Base-by-base conservation (phyloP, 495 filamentous ascomycete genomes). In the Clavariopsis aquatica region DNA sequence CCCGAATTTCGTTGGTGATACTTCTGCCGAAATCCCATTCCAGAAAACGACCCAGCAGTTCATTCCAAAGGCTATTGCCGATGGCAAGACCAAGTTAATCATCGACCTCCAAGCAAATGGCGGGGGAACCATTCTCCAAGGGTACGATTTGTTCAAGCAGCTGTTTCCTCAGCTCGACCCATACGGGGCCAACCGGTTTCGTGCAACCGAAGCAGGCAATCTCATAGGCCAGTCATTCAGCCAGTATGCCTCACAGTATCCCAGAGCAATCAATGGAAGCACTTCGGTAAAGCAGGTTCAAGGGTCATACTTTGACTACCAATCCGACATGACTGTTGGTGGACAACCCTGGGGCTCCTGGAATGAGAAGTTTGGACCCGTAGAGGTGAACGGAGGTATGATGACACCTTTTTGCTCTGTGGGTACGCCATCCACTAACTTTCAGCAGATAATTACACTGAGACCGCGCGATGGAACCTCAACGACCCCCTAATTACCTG, bases 171-270 rank as follows among this genome's bases (percentile, higher is more conserved):
- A 73, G 1, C 74, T 78, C 9, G 68, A 76, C 17, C 79, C 76
- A 1, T 81, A 79, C 59, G 77, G 75, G 1, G 77, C 77, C 0
- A 76, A 74, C 1, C 76, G 80, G 1, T 78, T 78, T 68, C 75
- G 80, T 29, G 76, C 77, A 2, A 74, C 76, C 53, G 75, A 82
- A 34, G 71, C 72, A 0, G 60, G 75, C n/a, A 73, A 81, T 34
- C 58, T 81, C 41, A 77, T 79, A 22, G 78, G 80, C 28, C 73
- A 79, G 41, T 72, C 76, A 9, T 77, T 77, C 57, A 78, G 76
- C 43, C 65, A 70, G 15, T 69, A 71, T 53, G 36, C 52, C 9
- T 62, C 64, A 6, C 36, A 65, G 22, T 61, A 52, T 13, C 60
- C 64, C 20, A 68, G 62, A 20, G 12, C 15, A 1, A 1, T 24